Percentiles rank a stretch among this genome's conserved stretches.
Evolutionary conservation across 257 asterid genomes (phyloP).

Genomic region (Verbena officinalis): DNA sequence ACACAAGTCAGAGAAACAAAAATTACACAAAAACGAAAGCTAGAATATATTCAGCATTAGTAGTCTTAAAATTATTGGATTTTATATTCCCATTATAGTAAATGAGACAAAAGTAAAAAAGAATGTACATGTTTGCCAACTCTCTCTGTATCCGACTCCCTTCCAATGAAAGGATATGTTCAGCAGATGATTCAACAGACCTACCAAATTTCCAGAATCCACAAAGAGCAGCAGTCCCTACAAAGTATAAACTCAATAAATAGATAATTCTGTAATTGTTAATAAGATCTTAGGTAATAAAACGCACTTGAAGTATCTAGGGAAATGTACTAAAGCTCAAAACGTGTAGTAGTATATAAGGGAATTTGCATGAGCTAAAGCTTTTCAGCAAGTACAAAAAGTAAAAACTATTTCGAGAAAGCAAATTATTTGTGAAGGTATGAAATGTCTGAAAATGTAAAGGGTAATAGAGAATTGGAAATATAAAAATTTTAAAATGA

Average conservation of each 20-base stretch:
- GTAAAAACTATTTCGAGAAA: neutral
- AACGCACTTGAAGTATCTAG: neutral
- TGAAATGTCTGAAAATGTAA: neutral
- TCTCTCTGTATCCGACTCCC: conserved; percentile 79
- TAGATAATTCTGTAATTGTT: neutral
- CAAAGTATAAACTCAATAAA: conserved; percentile 13
- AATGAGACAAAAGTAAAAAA: neutral
- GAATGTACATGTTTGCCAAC: conserved; percentile 64
- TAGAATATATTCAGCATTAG: no score
- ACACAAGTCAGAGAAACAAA: neutral
- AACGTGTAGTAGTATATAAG: neutral
- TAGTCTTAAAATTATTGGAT: no score
- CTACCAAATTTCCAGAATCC: conserved; percentile 43
- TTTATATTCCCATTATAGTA: no score
- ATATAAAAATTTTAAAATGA: neutral
- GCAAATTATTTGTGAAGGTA: neutral
- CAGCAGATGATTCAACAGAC: conserved; percentile 43
- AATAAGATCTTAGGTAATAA: neutral
- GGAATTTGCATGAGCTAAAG: neutral
- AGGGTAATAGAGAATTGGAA: neutral
- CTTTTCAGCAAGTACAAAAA: neutral
- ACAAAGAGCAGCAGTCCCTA: conserved; percentile 50
- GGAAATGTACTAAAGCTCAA: neutral
- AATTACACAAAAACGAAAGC: no score
- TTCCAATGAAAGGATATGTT: conserved; percentile 63